phyloP scores from a whole-genome alignment of 176 grass and related monocot species.

The Pharus latifolius region DNA sequence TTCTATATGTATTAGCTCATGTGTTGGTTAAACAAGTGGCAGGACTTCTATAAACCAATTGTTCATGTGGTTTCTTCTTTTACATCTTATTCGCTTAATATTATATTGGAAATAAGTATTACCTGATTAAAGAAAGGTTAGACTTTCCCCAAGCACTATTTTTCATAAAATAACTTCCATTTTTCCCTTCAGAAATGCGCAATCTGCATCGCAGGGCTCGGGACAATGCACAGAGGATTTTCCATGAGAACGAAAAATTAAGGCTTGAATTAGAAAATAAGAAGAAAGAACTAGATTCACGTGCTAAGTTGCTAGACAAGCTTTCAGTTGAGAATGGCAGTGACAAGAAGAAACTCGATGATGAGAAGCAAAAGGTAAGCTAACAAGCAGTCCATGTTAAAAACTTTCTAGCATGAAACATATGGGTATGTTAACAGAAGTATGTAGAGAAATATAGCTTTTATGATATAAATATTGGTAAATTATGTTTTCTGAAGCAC shows the following conservation, averaged over 20 bases:
- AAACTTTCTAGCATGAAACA: neutral
- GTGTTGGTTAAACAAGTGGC: neutral
- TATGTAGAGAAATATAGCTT: neutral
- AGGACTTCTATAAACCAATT: neutral
- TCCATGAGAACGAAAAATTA: constrained; percentile 70
- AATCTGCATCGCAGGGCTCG: constrained; percentile 49
- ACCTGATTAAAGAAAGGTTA: neutral
- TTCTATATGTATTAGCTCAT: no score
- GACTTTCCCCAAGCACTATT: neutral
- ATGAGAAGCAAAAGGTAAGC: constrained; percentile 73
- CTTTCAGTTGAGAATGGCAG: constrained; percentile 53
- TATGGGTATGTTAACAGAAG: neutral
- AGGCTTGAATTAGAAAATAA: constrained; percentile 69
- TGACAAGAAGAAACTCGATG: constrained; percentile 55
- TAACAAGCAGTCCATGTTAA: constrained; percentile 11
- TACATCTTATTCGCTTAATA: neutral
- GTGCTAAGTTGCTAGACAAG: constrained; percentile 53
- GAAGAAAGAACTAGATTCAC: constrained; percentile 47
- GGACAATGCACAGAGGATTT: constrained; percentile 48
- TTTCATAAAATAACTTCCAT: constrained; percentile 2
- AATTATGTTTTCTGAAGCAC: neutral
- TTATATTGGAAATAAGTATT: neutral
- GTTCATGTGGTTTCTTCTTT: neutral
- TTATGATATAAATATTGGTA: neutral
- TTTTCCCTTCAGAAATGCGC: constrained; percentile 51